A percentile compares a stretch with the other conserved stretches of the same genome.
Evolutionary conservation across 106 monocot species (phyloP).

Genomic region (Triglochin maritima): DNA sequence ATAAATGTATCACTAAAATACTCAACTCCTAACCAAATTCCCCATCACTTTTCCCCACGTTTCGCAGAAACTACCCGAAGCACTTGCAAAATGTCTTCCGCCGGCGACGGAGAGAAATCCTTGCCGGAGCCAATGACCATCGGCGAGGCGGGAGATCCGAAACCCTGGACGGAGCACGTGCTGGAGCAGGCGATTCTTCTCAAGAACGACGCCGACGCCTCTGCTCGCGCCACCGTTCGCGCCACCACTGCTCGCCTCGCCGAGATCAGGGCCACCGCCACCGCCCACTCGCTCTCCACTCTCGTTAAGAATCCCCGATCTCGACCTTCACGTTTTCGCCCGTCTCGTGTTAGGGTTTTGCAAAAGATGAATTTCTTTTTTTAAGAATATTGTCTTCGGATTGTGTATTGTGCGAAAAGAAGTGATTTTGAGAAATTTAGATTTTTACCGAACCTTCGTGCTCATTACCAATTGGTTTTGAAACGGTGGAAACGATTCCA

Average conservation of each 20-base stretch:
- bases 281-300: conserved; percentile 25
- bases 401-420: too few species aligned
- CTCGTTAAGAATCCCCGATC: conserved; percentile 7
- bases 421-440: too few species aligned
- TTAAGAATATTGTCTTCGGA: too few species aligned
- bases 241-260: conserved; percentile 25
- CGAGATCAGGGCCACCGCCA: conserved; percentile 22
- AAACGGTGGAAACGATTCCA: too few species aligned
- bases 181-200: conserved; percentile 8
- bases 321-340: background rate
- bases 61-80: too few species aligned
- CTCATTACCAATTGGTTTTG: too few species aligned
- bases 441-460: background rate
- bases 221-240: conserved; percentile 19
- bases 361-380: too few species aligned
- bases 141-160: conserved; percentile 5
- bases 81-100: background rate
- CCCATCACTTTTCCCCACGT: too few species aligned
- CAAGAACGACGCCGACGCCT: conserved; percentile 9
- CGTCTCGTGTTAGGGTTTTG: background rate
- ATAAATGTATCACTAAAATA: too few species aligned
- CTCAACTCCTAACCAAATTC: too few species aligned
- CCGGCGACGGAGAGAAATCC: conserved; percentile 1
- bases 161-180: conserved; percentile 29
- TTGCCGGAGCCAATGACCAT: background rate